Base-by-base conservation (phyloP, 176 grass and related monocot species). In the Dactylis glomerata region DNA sequence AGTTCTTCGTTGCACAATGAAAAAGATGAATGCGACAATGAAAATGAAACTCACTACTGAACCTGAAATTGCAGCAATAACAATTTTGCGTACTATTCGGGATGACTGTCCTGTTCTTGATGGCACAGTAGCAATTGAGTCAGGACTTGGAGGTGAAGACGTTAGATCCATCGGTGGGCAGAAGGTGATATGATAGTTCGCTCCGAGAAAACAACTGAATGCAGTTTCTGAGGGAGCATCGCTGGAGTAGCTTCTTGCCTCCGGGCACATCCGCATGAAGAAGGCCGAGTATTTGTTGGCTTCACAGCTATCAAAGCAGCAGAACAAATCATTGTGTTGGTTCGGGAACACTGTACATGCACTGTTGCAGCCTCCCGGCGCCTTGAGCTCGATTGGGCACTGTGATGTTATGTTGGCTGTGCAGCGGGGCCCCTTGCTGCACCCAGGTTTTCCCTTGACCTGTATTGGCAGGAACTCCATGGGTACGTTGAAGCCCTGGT, bases 401-500 rank as follows among this genome's bases (percentile, higher is more conserved):
- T 62, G 22, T 11, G 77, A 46, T 1, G 45, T 82, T 6, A 84
- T 0, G 58, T 76, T 15, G n/a, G 72, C 82, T 0, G 3, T 1
- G 32, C 72, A 84, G 31, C 6, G 49, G 0, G 82, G 45, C 0
- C 82, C 82, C 56, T 13, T 83, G 36, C 82, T 72, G 68, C 72
- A 75, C 46, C 27, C 15, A 2, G 9, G 22, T 6, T 4, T 3
- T 28, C 52, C 22, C n/a, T n/a, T n/a, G n/a, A n/a, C n/a, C 50
- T 31, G 2, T 1, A 13, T 15, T 6, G 15, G 90, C 83, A 85
- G 8, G 79, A 92, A 68, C n/a, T 73, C 47, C 78, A 92, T 82
- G 14, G 82, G 83, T 45, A 92, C 82, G 72, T 92, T 92, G 90
- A 85, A 92, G 14, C 86, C 90, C 10, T 89, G 8, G 8, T 58